A percentile compares a stretch with the other conserved stretches of the same genome.
phyloP scores from a whole-genome alignment of 148 eudicot species.

The Agrostemma githago region DNA sequence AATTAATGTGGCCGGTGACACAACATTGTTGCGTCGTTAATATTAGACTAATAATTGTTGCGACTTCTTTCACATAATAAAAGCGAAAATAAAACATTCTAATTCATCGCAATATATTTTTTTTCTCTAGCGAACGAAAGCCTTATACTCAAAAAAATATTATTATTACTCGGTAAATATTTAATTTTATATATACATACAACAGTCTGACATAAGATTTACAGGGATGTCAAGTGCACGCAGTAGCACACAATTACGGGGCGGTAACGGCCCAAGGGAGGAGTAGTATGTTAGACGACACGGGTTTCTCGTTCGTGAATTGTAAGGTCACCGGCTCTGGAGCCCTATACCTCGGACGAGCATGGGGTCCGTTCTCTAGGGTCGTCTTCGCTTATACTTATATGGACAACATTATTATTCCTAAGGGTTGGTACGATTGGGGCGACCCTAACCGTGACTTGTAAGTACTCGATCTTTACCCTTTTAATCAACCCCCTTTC shows the following conservation, averaged over 20 bases:
- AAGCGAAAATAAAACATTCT: no score
- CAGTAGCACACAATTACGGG: slow-evolving; percentile 60
- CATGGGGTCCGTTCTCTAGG: slow-evolving; percentile 96
- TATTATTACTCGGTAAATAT: no score
- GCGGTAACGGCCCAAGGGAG: slow-evolving; percentile 94
- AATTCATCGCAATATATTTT: no score
- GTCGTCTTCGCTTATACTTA: slow-evolving; percentile 85
- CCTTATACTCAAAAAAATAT: no score
- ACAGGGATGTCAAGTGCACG: slow-evolving; percentile 79
- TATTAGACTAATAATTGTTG: no score
- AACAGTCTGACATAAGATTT: not conserved
- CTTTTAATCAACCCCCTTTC: not conserved
- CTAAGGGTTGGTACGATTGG: slow-evolving; percentile 89
- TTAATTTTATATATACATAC: not conserved
- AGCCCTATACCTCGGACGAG: slow-evolving; percentile 74
- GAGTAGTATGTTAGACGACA: slow-evolving; percentile 64
- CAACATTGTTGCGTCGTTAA: no score
- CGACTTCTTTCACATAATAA: no score
- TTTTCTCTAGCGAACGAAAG: no score
- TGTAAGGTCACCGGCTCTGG: slow-evolving; percentile 90
- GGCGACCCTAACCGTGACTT: slow-evolving; percentile 75
- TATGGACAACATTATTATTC: slow-evolving; percentile 80
- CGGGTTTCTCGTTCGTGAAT: slow-evolving; percentile 74
- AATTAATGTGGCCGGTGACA: no score
- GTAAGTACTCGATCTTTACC: slow-evolving; percentile 37